Evolutionary conservation across 2,329 filamentous ascomycete species (phyloP).

Genomic region (Truncatella angustata): DNA sequence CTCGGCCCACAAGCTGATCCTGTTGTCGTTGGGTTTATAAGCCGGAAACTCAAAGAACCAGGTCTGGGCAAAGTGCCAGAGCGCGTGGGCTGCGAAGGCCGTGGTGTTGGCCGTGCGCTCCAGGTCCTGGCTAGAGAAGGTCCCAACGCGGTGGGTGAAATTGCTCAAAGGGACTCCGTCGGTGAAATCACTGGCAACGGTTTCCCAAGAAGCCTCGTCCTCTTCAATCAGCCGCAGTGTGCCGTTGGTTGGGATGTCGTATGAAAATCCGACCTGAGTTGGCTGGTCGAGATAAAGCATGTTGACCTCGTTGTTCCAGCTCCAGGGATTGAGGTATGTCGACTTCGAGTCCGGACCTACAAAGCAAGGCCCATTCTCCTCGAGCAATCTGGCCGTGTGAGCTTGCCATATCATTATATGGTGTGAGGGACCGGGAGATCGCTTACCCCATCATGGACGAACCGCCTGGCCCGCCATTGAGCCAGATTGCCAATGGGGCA

Average conservation of each 20-base stretch:
- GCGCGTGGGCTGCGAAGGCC: constrained; percentile 47
- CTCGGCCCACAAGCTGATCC: constrained; percentile 39
- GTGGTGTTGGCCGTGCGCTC: constrained; percentile 46
- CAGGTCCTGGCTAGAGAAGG: constrained; percentile 50
- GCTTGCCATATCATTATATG: background rate
- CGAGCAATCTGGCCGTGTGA: constrained; percentile 32
- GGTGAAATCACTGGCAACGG: constrained; percentile 31
- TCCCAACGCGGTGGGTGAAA: constrained; percentile 44
- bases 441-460: constrained; percentile 47
- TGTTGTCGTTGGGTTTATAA: constrained; percentile 58
- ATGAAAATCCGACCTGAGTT: constrained; percentile 61
- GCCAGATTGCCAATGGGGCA: constrained; percentile 49
- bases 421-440: background rate
- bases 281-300: constrained; percentile 53
- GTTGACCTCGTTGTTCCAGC: constrained; percentile 58
- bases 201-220: background rate
- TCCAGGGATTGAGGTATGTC: constrained; percentile 53
- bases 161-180: constrained; percentile 35
- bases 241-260: constrained; percentile 57
- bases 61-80: constrained; percentile 62
- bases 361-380: constrained; percentile 48
- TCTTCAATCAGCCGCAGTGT: constrained; percentile 42
- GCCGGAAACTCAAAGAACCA: constrained; percentile 54
- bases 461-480: constrained; percentile 58
- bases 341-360: constrained; percentile 44